phyloP scores from a whole-genome alignment of 2,329 filamentous ascomycete species.

The Diaporthe sp. region DNA sequence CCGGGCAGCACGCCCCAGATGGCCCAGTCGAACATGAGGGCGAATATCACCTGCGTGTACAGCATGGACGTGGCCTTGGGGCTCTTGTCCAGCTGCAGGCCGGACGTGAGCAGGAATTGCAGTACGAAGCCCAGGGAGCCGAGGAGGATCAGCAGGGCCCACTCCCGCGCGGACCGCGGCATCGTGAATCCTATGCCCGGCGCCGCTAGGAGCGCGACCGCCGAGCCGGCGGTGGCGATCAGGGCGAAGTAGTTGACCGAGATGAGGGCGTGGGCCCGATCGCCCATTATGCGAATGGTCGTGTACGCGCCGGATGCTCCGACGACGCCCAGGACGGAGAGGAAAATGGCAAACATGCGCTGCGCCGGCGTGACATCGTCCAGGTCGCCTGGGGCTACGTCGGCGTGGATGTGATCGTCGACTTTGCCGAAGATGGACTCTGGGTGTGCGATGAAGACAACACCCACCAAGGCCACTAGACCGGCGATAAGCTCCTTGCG shows the following conservation, averaged over 20 bases:
- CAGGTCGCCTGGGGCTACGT: slow-evolving; percentile 43
- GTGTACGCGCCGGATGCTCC: slow-evolving; percentile 78
- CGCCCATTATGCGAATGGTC: slow-evolving; percentile 80
- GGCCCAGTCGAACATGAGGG: slow-evolving; percentile 54
- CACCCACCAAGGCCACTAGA: slow-evolving; percentile 77
- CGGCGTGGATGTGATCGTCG: slow-evolving; percentile 37
- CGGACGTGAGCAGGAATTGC: slow-evolving; percentile 82
- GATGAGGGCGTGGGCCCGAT: slow-evolving; percentile 80
- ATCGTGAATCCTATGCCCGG: slow-evolving; percentile 56
- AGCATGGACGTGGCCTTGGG: slow-evolving; percentile 49
- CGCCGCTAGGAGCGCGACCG: slow-evolving; percentile 66
- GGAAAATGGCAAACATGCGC: slow-evolving; percentile 73
- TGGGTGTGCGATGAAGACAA: slow-evolving; percentile 81
- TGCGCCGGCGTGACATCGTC: slow-evolving; percentile 65
- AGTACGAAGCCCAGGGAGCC: slow-evolving; percentile 81
- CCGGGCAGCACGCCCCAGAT: slow-evolving; percentile 59
- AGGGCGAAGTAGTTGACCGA: slow-evolving; percentile 83
- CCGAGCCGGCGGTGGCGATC: slow-evolving; percentile 75
- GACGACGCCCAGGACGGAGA: slow-evolving; percentile 77
- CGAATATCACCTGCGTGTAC: slow-evolving; percentile 51
- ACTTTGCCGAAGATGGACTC: slow-evolving; percentile 64
- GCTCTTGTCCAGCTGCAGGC: slow-evolving; percentile 75
- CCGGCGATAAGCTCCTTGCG: slow-evolving; percentile 77
- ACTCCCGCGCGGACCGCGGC: slow-evolving; percentile 56
- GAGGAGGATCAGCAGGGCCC: slow-evolving; percentile 71